Percentiles rank a stretch among this genome's conserved stretches.
These are phyloP conservation scores for Pichia californica DNA, from an alignment of 805 yeast genomes.

Conservation along the genomic window DNA sequence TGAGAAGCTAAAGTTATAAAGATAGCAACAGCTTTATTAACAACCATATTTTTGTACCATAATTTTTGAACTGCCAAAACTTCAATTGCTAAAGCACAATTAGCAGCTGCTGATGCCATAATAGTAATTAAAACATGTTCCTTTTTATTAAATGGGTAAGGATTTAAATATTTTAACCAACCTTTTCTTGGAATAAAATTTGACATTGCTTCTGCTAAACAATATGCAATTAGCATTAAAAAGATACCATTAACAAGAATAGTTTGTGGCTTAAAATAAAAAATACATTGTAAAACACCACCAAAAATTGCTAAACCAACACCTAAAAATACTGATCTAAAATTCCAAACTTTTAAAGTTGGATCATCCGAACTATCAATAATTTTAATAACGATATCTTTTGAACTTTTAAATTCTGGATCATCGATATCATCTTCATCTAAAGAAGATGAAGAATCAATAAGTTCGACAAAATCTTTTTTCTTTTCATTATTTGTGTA, in stretches of 20 bases:
- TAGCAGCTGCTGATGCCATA: constrained; percentile 29
- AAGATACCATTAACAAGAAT: constrained; percentile 29
- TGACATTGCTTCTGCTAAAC: constrained; percentile 27
- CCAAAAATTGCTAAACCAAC: constrained; percentile 31
- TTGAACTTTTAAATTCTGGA: background rate
- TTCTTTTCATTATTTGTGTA: too few relatives aligned
- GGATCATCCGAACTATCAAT: constrained; percentile 33
- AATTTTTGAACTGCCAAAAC: constrained; percentile 30
- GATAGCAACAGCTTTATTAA: constrained; percentile 25
- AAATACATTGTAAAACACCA: constrained; percentile 30
- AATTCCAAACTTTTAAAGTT: constrained; percentile 30
- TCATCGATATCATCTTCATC: background rate
- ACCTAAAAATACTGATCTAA: constrained; percentile 31
- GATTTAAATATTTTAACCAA: constrained; percentile 26
- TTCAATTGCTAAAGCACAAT: constrained; percentile 27
- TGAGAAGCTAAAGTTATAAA: constrained; percentile 29
- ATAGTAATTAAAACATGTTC: constrained; percentile 39
- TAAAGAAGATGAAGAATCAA: too few relatives aligned
- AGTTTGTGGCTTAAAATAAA: constrained; percentile 33
- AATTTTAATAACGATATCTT: constrained; percentile 20
- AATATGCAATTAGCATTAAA: constrained; percentile 28
- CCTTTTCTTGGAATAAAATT: constrained; percentile 22
- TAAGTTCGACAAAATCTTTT: background rate
- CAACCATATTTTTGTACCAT: constrained; percentile 21
- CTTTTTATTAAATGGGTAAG: constrained; percentile 40